phyloP scores from a whole-genome alignment of 2,329 filamentous ascomycete species.

The Aspergillus puulaauensis region DNA sequence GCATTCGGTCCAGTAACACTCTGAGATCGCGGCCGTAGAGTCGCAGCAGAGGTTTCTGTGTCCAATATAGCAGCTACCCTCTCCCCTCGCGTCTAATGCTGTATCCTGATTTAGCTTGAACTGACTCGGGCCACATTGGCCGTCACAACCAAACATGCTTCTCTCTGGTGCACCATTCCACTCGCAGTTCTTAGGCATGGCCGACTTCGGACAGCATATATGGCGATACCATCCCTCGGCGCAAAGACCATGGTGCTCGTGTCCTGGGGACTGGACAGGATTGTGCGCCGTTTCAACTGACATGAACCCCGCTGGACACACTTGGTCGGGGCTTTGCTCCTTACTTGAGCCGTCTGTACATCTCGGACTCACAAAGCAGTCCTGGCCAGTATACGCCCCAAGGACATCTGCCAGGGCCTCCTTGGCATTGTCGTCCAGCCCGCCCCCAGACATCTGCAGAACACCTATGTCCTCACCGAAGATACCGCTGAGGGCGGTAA shows the following conservation, averaged over 20 bases:
- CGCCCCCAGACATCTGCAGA: not conserved
- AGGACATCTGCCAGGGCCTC: not conserved
- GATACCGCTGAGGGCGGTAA: not conserved
- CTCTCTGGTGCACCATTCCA: constrained; percentile 24
- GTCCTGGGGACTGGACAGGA: constrained; percentile 6
- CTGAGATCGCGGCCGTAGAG: not conserved
- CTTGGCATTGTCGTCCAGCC: not conserved
- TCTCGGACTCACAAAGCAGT: constrained; percentile 11
- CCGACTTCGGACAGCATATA: constrained; percentile 29
- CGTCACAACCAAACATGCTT: constrained; percentile 9
- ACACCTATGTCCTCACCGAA: not conserved
- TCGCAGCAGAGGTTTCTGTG: constrained; percentile 20
- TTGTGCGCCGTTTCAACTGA: constrained; percentile 14
- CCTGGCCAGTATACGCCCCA: not conserved
- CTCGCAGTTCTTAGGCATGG: constrained; percentile 28
- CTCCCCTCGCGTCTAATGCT: constrained; percentile 12
- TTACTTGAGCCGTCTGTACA: constrained; percentile 22
- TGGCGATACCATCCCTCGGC: constrained; percentile 23
- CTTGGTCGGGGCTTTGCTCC: constrained; percentile 17
- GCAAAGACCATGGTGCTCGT: constrained; percentile 13
- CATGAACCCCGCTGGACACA: constrained; percentile 21
- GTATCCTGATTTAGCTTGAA: constrained; percentile 19
- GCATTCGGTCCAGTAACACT: constrained; percentile 14
- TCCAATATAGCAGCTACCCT: constrained; percentile 11
- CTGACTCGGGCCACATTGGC: constrained; percentile 11